Percentiles rank a stretch among this genome's conserved stretches.
Evolutionary conservation across 768 basidiomycete genomes (phyloP).

Genomic region (Candolleomyces eurysporus): DNA sequence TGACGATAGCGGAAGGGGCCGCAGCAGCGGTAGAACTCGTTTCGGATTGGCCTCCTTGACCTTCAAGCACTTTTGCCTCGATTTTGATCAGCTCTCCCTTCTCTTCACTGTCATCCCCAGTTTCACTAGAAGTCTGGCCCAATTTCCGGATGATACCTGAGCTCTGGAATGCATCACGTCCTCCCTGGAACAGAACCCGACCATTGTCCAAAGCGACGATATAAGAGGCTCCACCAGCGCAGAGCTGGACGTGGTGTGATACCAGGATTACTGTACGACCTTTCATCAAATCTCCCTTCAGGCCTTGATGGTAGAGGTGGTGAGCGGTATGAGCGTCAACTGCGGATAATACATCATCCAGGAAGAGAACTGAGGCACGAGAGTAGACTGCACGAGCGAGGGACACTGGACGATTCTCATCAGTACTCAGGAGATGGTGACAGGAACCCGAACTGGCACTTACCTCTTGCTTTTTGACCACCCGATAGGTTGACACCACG

Average conservation of each 20-base stretch:
- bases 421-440: constrained; percentile 44
- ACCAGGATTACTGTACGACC: constrained; percentile 88
- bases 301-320: constrained; percentile 79
- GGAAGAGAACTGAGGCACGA: constrained; percentile 72
- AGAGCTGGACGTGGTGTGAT: constrained; percentile 92
- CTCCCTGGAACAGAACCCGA: constrained; percentile 70
- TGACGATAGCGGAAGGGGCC: constrained; percentile 20
- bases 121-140: constrained; percentile 32
- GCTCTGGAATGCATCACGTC: constrained; percentile 56
- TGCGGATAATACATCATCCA: constrained; percentile 78
- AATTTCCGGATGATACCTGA: constrained; percentile 67
- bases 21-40: constrained; percentile 38
- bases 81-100: constrained; percentile 46
- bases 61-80: constrained; percentile 19
- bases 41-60: constrained; percentile 47
- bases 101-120: constrained; percentile 49
- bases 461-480: constrained; percentile 68
- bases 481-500: constrained; percentile 69
- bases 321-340: constrained; percentile 92
- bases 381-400: constrained; percentile 84
- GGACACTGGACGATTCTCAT: constrained; percentile 23
- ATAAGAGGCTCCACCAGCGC: constrained; percentile 74
- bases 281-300: constrained; percentile 78
- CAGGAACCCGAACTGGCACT: neutral
- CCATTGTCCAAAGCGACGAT: constrained; percentile 85